Base-by-base conservation (phyloP, 805 yeast genomes). In the Wickerhamia fluorescens region DNA sequence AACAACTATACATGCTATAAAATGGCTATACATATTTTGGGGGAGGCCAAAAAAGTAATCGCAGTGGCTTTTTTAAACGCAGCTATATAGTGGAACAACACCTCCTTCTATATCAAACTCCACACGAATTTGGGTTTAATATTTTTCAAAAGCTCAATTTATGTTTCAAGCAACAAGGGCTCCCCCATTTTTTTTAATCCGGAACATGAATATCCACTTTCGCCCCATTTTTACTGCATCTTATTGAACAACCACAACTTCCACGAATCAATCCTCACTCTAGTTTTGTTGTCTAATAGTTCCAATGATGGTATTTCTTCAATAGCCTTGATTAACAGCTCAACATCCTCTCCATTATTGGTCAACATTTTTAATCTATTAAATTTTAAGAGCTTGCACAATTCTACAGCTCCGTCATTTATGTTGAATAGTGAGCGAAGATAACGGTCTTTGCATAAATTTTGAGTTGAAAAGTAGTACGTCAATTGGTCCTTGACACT, bases 381-480 rank as follows among this genome's bases (percentile, higher is more conserved):
- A 25, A 47, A 44, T 21, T 38, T 32, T 14, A 47, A 20, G 14
- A 49, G 29, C 24, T 34, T 37, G 7, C 20, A 7, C 12, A 49
- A 18, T n/a, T 28, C 20, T 12, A 49, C 40, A 2, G 35, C 30
- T 2, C 55, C 55, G 24, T 37, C 32, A 2, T 14, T 14, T 4
- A 16, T 29, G 31, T 37, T 28, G 27, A 49, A 38, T 21, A 47
- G 29, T 1, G 38, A 33, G 16, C 51, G 29, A 15, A 49, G 40
- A 25, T 44, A 39, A 18, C 22, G 24, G 30, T 49, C 55, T 32
- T 42, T 44, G 30, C 44, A 28, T 16, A 49, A 31, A 30, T 49
- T 49, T 19, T 45, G 41, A 3, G 41, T 34, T 7, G 53, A 48
- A 20, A 49, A 45, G 32, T 48, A 49, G 27, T 47, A 44, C 7